A percentile compares a stretch with the other conserved stretches of the same genome.
phyloP scores from a whole-genome alignment of 1,284 basidiomycete genomes.

The Pseudozyma pruni region DNA sequence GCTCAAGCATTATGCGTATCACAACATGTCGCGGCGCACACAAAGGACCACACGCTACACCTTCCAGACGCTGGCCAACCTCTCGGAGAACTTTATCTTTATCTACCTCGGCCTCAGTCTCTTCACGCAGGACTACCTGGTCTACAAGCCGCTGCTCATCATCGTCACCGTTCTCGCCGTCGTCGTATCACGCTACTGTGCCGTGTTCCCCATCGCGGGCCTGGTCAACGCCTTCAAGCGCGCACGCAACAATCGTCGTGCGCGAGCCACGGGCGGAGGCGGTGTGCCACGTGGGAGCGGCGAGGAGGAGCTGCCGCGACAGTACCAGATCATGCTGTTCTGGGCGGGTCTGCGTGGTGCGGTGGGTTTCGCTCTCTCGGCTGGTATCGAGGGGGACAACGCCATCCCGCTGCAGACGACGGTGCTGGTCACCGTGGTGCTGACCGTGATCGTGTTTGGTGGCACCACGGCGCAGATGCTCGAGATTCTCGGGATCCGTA shows the following conservation, averaged over 20 bases:
- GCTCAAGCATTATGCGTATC: slow-evolving; percentile 98
- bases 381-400: slow-evolving; percentile 91
- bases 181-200: slow-evolving; percentile 91
- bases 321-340: slow-evolving; percentile 76
- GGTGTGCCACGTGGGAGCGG: slow-evolving; percentile 32
- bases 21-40: slow-evolving; percentile 95
- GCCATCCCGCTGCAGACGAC: slow-evolving; percentile 91
- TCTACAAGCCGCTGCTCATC: slow-evolving; percentile 97
- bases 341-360: slow-evolving; percentile 97
- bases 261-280: slow-evolving; percentile 37
- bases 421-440: slow-evolving; percentile 92
- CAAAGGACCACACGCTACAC: slow-evolving; percentile 94
- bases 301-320: slow-evolving; percentile 58
- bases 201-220: slow-evolving; percentile 96
- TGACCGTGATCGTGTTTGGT: slow-evolving; percentile 94
- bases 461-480: slow-evolving; percentile 97
- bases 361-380: slow-evolving; percentile 94
- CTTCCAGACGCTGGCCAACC: slow-evolving; percentile 68
- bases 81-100: slow-evolving; percentile 99
- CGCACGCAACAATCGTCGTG: slow-evolving; percentile 76
- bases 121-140: slow-evolving; percentile 87
- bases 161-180: slow-evolving; percentile 76
- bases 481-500: slow-evolving; percentile 93
- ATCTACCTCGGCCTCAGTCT: slow-evolving; percentile 96
- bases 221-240: slow-evolving; percentile 89